Percentiles rank a stretch among this genome's conserved stretches.
Evolutionary conservation across 768 basidiomycete species (phyloP).

Genomic region (Leccinum imitatum): DNA sequence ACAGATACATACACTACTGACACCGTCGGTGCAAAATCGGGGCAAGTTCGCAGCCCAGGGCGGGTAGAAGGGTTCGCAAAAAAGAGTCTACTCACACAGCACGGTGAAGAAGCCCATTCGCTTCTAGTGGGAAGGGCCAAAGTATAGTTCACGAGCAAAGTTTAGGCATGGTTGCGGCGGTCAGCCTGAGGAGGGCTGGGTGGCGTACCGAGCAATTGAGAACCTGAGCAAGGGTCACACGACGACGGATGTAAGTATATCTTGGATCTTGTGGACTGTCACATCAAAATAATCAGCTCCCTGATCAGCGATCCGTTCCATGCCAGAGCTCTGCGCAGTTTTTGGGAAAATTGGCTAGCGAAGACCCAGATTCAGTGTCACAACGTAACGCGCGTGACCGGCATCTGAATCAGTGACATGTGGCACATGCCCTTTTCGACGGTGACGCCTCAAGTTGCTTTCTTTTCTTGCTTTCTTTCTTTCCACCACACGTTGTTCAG

Average conservation of each 20-base stretch:
- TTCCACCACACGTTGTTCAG: background rate
- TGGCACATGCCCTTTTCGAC: background rate
- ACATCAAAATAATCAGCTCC: slow-evolving; percentile 7
- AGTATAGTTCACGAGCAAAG: slow-evolving; percentile 1
- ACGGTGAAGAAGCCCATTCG: background rate
- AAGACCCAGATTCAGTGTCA: slow-evolving; percentile 17
- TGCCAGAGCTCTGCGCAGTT: background rate
- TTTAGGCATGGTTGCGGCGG: background rate
- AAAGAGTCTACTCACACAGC: slow-evolving; percentile 1
- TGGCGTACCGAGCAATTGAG: slow-evolving; percentile 11
- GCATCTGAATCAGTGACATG: background rate
- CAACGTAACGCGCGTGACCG: slow-evolving; percentile 17
- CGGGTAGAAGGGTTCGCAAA: slow-evolving; percentile 10
- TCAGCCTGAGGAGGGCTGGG: background rate
- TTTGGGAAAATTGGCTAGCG: slow-evolving; percentile 15
- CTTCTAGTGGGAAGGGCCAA: slow-evolving; percentile 9
- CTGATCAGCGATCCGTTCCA: slow-evolving; percentile 14
- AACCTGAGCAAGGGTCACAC: background rate
- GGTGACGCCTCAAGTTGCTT: background rate
- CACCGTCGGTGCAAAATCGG: slow-evolving; percentile 15
- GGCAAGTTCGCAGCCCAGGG: slow-evolving; percentile 7
- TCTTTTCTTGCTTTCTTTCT: background rate
- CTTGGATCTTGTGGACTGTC: slow-evolving; percentile 17
- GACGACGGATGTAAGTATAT: background rate
- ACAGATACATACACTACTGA: slow-evolving; percentile 6